Evolutionary conservation across 2,329 filamentous ascomycete genomes (phyloP), one percentile per base, ranked within the genome.

Genomic region (Didymella glomerata): DNA sequence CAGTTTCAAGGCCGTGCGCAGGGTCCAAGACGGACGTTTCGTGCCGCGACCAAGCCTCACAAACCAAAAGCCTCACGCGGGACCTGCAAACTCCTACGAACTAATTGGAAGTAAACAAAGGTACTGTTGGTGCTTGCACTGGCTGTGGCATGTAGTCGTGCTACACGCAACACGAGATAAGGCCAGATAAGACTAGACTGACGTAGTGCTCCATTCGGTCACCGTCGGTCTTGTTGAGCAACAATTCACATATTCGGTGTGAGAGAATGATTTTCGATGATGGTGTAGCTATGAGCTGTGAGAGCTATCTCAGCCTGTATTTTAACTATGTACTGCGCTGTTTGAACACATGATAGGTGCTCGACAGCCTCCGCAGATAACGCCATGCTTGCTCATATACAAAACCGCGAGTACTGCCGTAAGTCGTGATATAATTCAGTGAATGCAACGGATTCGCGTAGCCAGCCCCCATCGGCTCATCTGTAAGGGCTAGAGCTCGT

Each of bases 401-500:
- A 45, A 36, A 54, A 48, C 11, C 40, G 14, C 18, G 10, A 36
- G 25, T 22, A 20, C 28, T 44, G 30, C 38, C 18, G 32, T 36
- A 24, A 48, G 18, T 48, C 34, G 28, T 50, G 22, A 41, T 32
- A 24, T n/a, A 36, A 36, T 36, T n/a, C 32, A 36, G 32, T 36
- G 32, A 36, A 36, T n/a, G 32, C 30, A 32, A 18, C 6, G 14
- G 16, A 18, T 36, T 3, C 32, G 8, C 4, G 16, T n/a, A n/a
- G 16, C 16, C 6, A n/a, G 32, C 32, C 18, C 7, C 7, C 16
- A 36, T 22, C 16, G 7, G 20, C 41, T 65, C 42, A 71, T 58
- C 78, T 68, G 69, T 76, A 79, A 3, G 79, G 78, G 66, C 78
- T 80, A 34, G 76, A 79, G 52, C 70, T 76, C n/a, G 69, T 68